Percentiles rank a stretch among this genome's conserved stretches.
phyloP scores from a whole-genome alignment of 176 grass and related monocot genomes.

The Raddia distichophylla region DNA sequence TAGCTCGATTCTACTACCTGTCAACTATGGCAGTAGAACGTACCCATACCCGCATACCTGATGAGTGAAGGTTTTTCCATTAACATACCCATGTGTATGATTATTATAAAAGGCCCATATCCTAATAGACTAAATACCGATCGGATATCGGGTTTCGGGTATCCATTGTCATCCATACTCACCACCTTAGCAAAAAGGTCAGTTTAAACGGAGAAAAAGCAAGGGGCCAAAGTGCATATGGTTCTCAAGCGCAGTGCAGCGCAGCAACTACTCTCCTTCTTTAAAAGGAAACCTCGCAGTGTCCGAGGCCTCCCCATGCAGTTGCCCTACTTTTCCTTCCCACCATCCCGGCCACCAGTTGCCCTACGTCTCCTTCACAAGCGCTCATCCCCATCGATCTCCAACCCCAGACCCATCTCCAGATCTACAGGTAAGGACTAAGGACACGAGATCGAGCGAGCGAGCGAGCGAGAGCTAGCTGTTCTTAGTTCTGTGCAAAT shows the following conservation, averaged over 20 bases:
- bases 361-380: slow-evolving; percentile 32
- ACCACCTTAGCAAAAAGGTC: no score
- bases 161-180: no score
- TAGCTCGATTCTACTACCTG: no score
- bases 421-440: slow-evolving; percentile 43
- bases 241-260: neutral
- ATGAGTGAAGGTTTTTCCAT: no score
- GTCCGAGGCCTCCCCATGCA: slow-evolving; percentile 47
- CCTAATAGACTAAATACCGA: no score
- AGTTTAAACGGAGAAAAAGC: neutral
- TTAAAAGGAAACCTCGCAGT: slow-evolving; percentile 55
- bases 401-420: neutral
- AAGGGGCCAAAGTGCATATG: slow-evolving; percentile 25
- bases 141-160: no score
- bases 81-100: no score
- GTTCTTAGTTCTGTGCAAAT: slow-evolving; percentile 18
- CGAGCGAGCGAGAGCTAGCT: neutral
- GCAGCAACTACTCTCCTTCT: slow-evolving; percentile 27
- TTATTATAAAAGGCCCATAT: no score
- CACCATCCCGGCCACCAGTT: slow-evolving; percentile 26
- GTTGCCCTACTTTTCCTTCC: slow-evolving; percentile 41
- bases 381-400: neutral
- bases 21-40: no score
- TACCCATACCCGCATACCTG: no score
- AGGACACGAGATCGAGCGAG: neutral